A percentile compares a stretch with the other conserved stretches of the same genome.
Evolutionary conservation across 148 eudicot genomes (phyloP).

Genomic region (Camellia japonica): DNA sequence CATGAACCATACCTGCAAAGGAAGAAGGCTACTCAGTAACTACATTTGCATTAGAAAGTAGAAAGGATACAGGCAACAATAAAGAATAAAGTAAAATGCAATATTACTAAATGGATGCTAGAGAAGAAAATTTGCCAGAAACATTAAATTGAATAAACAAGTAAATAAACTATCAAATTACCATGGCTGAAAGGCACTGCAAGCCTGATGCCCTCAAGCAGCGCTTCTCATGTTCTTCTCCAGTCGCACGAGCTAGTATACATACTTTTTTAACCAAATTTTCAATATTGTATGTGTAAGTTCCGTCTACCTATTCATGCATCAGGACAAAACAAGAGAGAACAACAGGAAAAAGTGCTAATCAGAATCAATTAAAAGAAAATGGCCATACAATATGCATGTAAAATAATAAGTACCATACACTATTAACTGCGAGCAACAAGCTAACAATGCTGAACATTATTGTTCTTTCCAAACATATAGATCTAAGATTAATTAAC

Average conservation of each 20-base stretch:
- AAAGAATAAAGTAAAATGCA: background rate
- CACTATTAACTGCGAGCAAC: background rate
- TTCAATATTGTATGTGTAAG: slow-evolving; percentile 68
- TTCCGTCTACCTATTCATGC: slow-evolving; percentile 66
- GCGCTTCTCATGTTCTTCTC: slow-evolving; percentile 49
- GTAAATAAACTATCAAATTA: slow-evolving; percentile 25
- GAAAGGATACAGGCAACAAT: background rate
- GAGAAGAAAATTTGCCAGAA: background rate
- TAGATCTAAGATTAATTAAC: background rate
- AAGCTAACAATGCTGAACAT: background rate
- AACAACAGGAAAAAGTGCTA: background rate
- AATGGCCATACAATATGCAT: background rate
- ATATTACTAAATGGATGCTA: background rate
- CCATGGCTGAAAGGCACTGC: slow-evolving; percentile 92
- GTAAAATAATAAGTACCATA: background rate
- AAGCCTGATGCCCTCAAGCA: slow-evolving; percentile 72
- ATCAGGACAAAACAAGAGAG: slow-evolving; percentile 19
- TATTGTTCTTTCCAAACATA: background rate
- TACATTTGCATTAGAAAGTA: background rate
- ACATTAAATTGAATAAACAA: background rate
- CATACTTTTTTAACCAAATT: slow-evolving; percentile 55
- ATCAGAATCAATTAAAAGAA: background rate
- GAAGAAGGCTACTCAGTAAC: slow-evolving; percentile 10
- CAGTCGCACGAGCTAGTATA: slow-evolving; percentile 48
- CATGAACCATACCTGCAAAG: slow-evolving; percentile 92